phyloP scores from a whole-genome alignment of 2,329 filamentous ascomycete species.

The Aureobasidium sp. region DNA sequence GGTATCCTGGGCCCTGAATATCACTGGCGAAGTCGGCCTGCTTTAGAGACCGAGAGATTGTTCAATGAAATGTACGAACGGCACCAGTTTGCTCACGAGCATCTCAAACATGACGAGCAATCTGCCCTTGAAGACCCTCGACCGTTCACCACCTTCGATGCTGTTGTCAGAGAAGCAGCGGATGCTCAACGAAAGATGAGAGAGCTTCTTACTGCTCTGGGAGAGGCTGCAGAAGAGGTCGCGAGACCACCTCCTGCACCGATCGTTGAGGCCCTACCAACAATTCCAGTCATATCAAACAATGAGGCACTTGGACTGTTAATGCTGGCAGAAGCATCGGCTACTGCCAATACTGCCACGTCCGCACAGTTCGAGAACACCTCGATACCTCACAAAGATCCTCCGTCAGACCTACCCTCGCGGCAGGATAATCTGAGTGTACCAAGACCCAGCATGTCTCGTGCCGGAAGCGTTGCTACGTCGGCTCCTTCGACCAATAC shows the following conservation, averaged over 20 bases:
- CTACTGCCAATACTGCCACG: constrained; percentile 13
- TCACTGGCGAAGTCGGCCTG: constrained; percentile 35
- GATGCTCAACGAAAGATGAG: constrained; percentile 31
- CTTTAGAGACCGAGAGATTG: constrained; percentile 33
- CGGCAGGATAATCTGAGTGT: neutral
- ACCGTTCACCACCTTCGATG: constrained; percentile 37
- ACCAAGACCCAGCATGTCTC: constrained; percentile 12
- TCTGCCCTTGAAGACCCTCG: constrained; percentile 13
- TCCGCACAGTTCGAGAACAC: neutral
- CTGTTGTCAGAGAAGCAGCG: constrained; percentile 35
- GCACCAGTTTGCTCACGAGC: constrained; percentile 8
- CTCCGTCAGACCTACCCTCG: neutral
- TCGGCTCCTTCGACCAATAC: neutral
- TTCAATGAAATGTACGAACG: constrained; percentile 27
- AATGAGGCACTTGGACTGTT: constrained; percentile 36
- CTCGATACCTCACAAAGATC: neutral
- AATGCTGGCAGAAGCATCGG: constrained; percentile 31
- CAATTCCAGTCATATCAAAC: constrained; percentile 30
- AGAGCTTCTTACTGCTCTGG: constrained; percentile 27
- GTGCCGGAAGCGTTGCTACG: neutral
- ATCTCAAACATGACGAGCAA: constrained; percentile 14
- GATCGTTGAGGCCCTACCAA: constrained; percentile 16
- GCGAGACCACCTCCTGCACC: constrained; percentile 15
- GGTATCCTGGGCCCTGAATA: constrained; percentile 26
- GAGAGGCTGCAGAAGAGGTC: constrained; percentile 23